Base-by-base conservation (phyloP, 768 basidiomycete genomes). In the Asterophora parasitica region DNA sequence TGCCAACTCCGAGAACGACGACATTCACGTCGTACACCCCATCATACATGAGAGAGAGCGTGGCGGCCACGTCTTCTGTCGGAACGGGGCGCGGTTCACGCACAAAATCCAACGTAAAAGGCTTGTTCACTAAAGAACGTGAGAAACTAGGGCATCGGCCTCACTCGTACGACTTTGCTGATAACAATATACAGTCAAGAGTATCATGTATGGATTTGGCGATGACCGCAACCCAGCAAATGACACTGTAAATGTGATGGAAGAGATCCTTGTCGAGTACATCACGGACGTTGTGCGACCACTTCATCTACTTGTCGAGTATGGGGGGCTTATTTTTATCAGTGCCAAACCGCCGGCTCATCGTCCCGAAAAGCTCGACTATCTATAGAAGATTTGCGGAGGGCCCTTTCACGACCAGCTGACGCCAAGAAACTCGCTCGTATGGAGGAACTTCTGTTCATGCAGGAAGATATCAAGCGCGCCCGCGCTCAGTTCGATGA, bases 401-500 rank as follows among this genome's bases (percentile, higher is more conserved):
- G 85, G 49, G 87, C 80, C 6, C 69, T 95, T 17, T 88, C 89
- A 20, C 74, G 83, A 41, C 85, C 88, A 2, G 87, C 88, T n/a
- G 92, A 94, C 59, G 84, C 88, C 27, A 92, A 92, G 67, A 94
- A 94, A 63, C 77, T 94, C 17, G 91, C 92, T 13, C 76, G 92
- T 47, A 84, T 94, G 82, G 92, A 95, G 63, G 92, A 95, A 61
- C 67, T 95, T 30, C 61, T 94, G 28, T 92, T 91, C 71, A 91
- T 92, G 86, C 89, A 92, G 62, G 90, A 92, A 61, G 92, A 92
- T 58, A 93, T 94, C 66, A 89, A 92, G 62, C 82, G 90, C 7
- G 92, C 90, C 4, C 78, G 85, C 37, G 82, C 82, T 9, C 85
- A 90, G 59, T 92, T 92, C 54, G 80, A 67, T 7, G 73, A 74